These are phyloP conservation scores for Entoloma clypeatum DNA, from an alignment of 1,284 basidiomycete species.

Conservation along the genomic window DNA sequence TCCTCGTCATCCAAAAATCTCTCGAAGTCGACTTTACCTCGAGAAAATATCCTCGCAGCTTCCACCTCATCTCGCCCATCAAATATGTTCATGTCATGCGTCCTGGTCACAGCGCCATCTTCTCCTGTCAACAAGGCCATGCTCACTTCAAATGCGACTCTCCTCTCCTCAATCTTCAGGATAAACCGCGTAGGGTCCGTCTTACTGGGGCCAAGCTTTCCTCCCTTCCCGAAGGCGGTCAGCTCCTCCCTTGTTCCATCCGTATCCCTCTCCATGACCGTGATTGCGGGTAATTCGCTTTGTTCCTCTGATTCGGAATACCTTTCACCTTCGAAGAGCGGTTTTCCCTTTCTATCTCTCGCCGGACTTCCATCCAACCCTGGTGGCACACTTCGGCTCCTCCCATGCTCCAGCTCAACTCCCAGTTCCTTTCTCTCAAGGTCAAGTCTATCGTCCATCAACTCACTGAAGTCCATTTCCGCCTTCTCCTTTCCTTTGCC, in stretches of 20 bases:
- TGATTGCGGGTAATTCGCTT: too few relatives aligned
- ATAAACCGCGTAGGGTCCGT: slow-evolving; percentile 52
- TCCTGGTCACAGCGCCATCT: slow-evolving; percentile 20
- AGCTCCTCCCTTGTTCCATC: slow-evolving; percentile 13
- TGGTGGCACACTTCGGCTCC: slow-evolving; percentile 58
- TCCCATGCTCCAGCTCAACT: slow-evolving; percentile 25
- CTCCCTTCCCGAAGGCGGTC: slow-evolving; percentile 44
- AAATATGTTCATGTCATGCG: slow-evolving; percentile 28
- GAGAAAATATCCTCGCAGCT: slow-evolving; percentile 49
- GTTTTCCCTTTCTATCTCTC: slow-evolving; percentile 26
- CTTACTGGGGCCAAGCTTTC: slow-evolving; percentile 46
- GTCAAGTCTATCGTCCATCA: slow-evolving; percentile 14
- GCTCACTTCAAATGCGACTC: slow-evolving; percentile 61
- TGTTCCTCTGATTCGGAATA: slow-evolving; percentile 23
- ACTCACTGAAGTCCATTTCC: slow-evolving; percentile 20
- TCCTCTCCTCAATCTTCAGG: slow-evolving; percentile 52
- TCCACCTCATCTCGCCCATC: slow-evolving; percentile 46
- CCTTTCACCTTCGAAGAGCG: slow-evolving; percentile 33
- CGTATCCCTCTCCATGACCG: slow-evolving; percentile 16
- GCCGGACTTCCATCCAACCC: slow-evolving; percentile 42
- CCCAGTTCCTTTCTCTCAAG: slow-evolving; percentile 25
- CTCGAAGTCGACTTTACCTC: slow-evolving; percentile 51
- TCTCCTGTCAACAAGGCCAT: slow-evolving; percentile 32
- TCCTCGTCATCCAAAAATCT: slow-evolving; percentile 53
- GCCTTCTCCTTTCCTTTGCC: slow-evolving; percentile 19